These are phyloP conservation scores for Termitomyces sp. DNA, from an alignment of 1,284 basidiomycete genomes.

Conservation along the genomic window DNA sequence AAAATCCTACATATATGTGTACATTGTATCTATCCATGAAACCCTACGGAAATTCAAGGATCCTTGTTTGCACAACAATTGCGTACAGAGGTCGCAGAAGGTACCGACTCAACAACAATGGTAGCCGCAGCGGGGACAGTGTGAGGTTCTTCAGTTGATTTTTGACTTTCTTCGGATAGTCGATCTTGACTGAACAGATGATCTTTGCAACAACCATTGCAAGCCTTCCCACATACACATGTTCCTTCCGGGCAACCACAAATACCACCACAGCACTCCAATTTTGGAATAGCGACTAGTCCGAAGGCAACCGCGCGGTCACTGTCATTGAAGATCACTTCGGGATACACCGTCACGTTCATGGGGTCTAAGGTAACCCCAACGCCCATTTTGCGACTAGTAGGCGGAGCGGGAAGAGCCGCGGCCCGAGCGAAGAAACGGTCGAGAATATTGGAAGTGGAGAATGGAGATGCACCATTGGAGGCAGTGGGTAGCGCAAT, in stretches of 20 bases:
- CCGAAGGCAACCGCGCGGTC: slow-evolving; percentile 40
- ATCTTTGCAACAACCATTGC: slow-evolving; percentile 45
- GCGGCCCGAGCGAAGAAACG: slow-evolving; percentile 62
- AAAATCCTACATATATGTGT: background rate
- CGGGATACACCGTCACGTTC: slow-evolving; percentile 45
- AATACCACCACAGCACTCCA: slow-evolving; percentile 59
- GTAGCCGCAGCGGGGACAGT: background rate
- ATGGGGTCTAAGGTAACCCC: slow-evolving; percentile 42
- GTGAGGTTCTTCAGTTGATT: background rate
- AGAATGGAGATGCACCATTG: slow-evolving; percentile 6
- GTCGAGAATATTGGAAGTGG: slow-evolving; percentile 43
- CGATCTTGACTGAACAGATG: slow-evolving; percentile 19
- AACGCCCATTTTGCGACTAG: slow-evolving; percentile 33
- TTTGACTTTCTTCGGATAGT: background rate
- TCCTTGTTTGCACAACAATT: slow-evolving; percentile 30
- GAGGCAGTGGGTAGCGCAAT: slow-evolving; percentile 36
- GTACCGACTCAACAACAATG: background rate
- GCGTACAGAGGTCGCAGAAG: slow-evolving; percentile 14
- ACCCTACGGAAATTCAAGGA: background rate
- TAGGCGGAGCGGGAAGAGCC: slow-evolving; percentile 50
- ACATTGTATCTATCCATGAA: background rate
- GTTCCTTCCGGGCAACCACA: slow-evolving; percentile 49
- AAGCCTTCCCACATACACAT: slow-evolving; percentile 49
- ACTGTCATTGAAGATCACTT: slow-evolving; percentile 31
- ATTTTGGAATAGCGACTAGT: slow-evolving; percentile 54